Conservation (phyloP, 345 rosid genomes). For the Eucalyptus erythrocorys region DNA sequence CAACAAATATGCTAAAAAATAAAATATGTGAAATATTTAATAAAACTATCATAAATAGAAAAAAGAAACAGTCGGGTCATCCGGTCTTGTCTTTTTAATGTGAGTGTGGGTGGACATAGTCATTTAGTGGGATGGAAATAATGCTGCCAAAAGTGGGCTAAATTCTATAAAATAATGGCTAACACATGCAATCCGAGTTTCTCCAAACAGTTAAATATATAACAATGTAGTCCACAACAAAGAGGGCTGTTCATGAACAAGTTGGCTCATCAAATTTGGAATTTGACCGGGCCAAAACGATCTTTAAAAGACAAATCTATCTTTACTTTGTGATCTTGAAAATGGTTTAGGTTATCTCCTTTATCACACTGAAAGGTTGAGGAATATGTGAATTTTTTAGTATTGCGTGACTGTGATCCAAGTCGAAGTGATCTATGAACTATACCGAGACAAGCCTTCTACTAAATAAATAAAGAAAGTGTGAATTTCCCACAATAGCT, state of each 20-base stretch:
- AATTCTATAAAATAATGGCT: not conserved
- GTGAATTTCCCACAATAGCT: not conserved
- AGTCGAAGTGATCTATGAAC: not conserved
- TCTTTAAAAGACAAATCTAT: not conserved
- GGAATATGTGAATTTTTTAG: not conserved
- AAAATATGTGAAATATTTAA: too few relatives aligned
- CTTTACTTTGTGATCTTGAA: not conserved
- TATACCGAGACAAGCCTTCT: not conserved
- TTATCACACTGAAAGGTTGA: not conserved
- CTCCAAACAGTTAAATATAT: not conserved
- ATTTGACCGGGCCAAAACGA: not conserved
- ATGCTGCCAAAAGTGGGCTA: not conserved
- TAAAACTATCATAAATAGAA: too few relatives aligned
- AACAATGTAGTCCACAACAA: not conserved
- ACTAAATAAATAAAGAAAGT: too few relatives aligned
- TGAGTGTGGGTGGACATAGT: too few relatives aligned
- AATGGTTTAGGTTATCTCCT: not conserved
- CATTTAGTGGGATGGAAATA: too few relatives aligned
- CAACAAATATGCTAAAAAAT: too few relatives aligned
- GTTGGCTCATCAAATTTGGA: not conserved
- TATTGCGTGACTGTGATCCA: not conserved
- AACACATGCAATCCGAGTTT: not conserved
- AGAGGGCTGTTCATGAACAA: not conserved
- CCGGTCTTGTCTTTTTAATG: too few relatives aligned
- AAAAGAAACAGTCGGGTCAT: too few relatives aligned